These are phyloP conservation scores for Yamadazyma kanchanaburiensis DNA, from an alignment of 1,139 yeast genomes.

Conservation along the genomic window DNA sequence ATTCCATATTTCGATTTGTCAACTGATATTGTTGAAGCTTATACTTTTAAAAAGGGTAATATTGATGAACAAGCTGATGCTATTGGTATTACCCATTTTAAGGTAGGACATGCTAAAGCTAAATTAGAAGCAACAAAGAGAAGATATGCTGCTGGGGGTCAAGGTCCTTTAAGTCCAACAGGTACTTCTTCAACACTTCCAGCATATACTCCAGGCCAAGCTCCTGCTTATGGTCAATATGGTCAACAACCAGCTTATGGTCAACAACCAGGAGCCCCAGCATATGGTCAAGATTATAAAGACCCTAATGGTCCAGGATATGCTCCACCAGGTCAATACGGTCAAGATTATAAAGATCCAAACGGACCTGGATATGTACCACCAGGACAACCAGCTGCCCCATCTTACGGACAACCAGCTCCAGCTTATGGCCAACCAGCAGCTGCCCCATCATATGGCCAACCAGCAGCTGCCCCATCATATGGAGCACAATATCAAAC, in stretches of 20 bases:
- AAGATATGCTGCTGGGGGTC: slow-evolving; percentile 55
- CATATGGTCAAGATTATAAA: slow-evolving; percentile 20
- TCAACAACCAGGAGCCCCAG: slow-evolving; percentile 12
- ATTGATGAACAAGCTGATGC: slow-evolving; percentile 87
- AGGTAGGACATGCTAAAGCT: slow-evolving; percentile 79
- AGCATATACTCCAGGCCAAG: slow-evolving; percentile 1
- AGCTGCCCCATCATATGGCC: background rate
- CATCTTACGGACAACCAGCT: slow-evolving; percentile 1
- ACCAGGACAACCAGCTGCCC: slow-evolving; percentile 4
- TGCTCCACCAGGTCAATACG: slow-evolving; percentile 7
- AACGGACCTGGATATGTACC: slow-evolving; percentile 15
- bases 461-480: slow-evolving; percentile 6
- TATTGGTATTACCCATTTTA: slow-evolving; percentile 83
- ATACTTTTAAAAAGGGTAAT: slow-evolving; percentile 77
- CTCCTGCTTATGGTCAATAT: slow-evolving; percentile 20
- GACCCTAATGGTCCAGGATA: slow-evolving; percentile 3
- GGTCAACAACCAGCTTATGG: slow-evolving; percentile 18
- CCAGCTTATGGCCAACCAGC: slow-evolving; percentile 2
- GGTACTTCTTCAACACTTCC: background rate
- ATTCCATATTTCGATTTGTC: slow-evolving; percentile 90
- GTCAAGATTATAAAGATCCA: slow-evolving; percentile 14
- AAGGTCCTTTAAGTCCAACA: slow-evolving; percentile 17
- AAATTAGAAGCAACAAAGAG: slow-evolving; percentile 81
- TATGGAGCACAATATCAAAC: slow-evolving; percentile 6
- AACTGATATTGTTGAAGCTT: slow-evolving; percentile 80